A percentile compares a stretch with the other conserved stretches of the same genome.
Conservation (phyloP, 2,329 filamentous ascomycete species). For the Periconia digitata region DNA sequence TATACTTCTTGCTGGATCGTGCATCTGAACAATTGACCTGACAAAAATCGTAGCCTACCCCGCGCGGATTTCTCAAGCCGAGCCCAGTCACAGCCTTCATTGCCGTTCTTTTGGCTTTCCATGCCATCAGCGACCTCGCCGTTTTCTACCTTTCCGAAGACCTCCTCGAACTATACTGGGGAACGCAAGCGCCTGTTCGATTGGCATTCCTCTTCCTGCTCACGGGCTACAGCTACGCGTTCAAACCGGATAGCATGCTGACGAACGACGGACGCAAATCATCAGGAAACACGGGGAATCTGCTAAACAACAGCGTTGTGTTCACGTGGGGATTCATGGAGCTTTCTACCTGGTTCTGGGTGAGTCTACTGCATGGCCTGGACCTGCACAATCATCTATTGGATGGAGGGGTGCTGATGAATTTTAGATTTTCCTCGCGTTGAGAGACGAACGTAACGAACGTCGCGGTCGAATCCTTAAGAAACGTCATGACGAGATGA, state of each 20-base stretch:
- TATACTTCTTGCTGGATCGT: neutral
- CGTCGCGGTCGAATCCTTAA: slow-evolving; percentile 31
- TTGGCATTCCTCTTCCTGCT: slow-evolving; percentile 63
- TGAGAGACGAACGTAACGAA: slow-evolving; percentile 41
- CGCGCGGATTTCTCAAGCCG: slow-evolving; percentile 67
- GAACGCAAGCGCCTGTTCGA: slow-evolving; percentile 62
- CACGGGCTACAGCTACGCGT: slow-evolving; percentile 66
- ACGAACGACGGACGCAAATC: slow-evolving; percentile 31
- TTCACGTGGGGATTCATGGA: slow-evolving; percentile 87
- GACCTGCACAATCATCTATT: too few species aligned
- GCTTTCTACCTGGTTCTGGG: slow-evolving; percentile 85
- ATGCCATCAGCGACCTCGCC: slow-evolving; percentile 51
- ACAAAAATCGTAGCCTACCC: slow-evolving; percentile 55
- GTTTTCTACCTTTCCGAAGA: slow-evolving; percentile 49
- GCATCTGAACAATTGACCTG: slow-evolving; percentile 1
- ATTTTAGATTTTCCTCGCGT: slow-evolving; percentile 33
- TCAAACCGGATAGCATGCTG: slow-evolving; percentile 55
- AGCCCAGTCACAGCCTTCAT: slow-evolving; percentile 67
- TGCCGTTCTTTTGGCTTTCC: slow-evolving; percentile 70
- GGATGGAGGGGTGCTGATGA: slow-evolving; percentile 11
- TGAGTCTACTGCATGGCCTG: slow-evolving; percentile 35
- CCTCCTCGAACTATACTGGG: slow-evolving; percentile 50
- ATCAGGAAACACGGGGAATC: slow-evolving; percentile 52
- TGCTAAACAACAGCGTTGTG: slow-evolving; percentile 79
- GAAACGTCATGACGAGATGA: slow-evolving; percentile 34